Conservation (phyloP, 1,284 basidiomycete species). For the Cronartium quercuum region DNA sequence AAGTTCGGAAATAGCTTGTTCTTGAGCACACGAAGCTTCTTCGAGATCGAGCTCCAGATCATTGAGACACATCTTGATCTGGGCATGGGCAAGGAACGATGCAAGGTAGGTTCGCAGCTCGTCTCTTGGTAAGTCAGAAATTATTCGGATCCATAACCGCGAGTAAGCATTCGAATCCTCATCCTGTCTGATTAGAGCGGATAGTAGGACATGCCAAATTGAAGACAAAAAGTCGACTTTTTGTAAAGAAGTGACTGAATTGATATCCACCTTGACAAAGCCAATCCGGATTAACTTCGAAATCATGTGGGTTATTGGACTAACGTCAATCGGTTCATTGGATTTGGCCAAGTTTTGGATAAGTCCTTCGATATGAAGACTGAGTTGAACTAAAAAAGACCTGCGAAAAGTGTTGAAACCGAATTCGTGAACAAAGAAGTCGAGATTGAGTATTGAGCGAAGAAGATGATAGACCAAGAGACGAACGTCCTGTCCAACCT, state of each 20-base stretch:
- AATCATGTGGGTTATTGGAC: background rate
- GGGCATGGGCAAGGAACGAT: constrained; percentile 3
- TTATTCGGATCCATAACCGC: constrained; percentile 10
- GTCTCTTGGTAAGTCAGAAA: constrained; percentile 9
- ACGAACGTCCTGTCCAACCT: background rate
- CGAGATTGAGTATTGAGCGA: background rate
- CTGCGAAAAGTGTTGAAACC: background rate
- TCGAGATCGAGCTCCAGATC: background rate
- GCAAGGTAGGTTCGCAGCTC: constrained; percentile 12
- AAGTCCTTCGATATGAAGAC: background rate
- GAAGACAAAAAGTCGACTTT: constrained; percentile 10
- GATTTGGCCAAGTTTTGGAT: background rate
- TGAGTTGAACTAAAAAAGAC: background rate
- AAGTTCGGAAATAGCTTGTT: constrained; percentile 8
- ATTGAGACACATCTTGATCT: background rate
- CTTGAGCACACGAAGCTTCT: background rate
- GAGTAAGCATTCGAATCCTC: background rate
- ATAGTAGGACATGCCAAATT: constrained; percentile 8
- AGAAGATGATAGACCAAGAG: background rate
- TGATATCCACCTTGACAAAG: constrained; percentile 8
- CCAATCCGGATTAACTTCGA: constrained; percentile 20
- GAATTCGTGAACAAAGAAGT: background rate
- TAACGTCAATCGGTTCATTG: background rate
- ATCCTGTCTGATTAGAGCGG: background rate
- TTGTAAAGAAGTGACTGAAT: background rate